Evolutionary conservation across 257 asterid species (phyloP).

Genomic region (Fraxinus quadrangulata): DNA sequence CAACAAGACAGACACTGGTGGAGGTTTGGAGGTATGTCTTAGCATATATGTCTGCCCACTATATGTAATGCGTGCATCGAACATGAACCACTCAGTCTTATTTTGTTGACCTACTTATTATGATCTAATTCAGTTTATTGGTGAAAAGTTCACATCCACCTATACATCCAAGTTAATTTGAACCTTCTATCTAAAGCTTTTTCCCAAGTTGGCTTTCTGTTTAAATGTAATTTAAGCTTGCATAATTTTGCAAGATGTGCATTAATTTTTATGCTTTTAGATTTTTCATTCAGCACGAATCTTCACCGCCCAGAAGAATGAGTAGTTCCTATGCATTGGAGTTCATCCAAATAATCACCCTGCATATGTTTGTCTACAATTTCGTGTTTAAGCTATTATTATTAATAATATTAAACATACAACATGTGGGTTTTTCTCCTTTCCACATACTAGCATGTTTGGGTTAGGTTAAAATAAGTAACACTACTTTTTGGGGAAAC

Average conservation of each 20-base stretch:
- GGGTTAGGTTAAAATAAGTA: background rate
- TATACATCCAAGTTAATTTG: background rate
- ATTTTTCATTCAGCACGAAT: background rate
- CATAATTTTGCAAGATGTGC: background rate
- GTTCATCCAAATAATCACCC: background rate
- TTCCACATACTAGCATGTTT: background rate
- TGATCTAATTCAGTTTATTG: background rate
- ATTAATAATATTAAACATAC: background rate
- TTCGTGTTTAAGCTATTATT: background rate
- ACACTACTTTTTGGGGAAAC: background rate
- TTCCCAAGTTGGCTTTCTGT: background rate
- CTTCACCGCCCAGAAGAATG: background rate
- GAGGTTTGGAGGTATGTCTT: conserved; percentile 88
- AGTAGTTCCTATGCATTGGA: background rate
- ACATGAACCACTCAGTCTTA: background rate
- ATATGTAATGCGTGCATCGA: background rate
- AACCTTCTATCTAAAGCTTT: background rate
- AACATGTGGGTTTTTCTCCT: background rate
- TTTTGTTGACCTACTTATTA: background rate
- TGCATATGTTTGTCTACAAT: background rate
- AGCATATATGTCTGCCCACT: background rate
- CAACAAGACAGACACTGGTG: conserved; percentile 72
- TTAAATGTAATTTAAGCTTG: background rate
- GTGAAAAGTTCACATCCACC: background rate
- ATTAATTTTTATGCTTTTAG: background rate